Base-by-base conservation (phyloP, 139 green algal genomes). In the Microglena sp. region DNA sequence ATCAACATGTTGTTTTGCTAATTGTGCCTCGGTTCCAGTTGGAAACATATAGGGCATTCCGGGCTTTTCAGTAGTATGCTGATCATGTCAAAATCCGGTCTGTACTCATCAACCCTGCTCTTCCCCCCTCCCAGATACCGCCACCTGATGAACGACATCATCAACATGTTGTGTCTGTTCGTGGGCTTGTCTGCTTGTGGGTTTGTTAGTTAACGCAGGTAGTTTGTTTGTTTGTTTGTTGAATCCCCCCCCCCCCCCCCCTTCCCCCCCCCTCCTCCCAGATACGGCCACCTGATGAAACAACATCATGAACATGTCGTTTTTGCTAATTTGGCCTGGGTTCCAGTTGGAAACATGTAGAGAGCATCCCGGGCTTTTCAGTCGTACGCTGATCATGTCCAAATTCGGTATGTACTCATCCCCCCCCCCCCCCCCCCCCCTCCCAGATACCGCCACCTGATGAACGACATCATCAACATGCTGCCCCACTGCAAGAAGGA, bases 401-500 rank as follows among this genome's bases (percentile, higher is more conserved):
- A 50, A 24, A 18, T 18, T 18, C 15, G 15, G 50, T 59, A 26
- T 59, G 50, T 27, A 64, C 53, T 60, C 56, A n/a, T 64, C 29
- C 31, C 15, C 31, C 29, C 8, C 6, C 29, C 28, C 29, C 21
- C 21, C 18, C 56, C n/a, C 8, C 22, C 28, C 54, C 28, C 4
- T 63, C 35, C 31, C 76, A 95, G 92, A 66, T 94, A 85, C 53
- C 79, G 94, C 0, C 94, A 99, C 76, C 69, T 99, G 8, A 77
- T 81, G 74, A 71, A 68, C 27, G 94, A 99, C 82, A 45, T 98
- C 6, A 55, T 86, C 3, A 60, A 84, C 55, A 70, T 99, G 62
- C 71, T 99, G 29, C 94, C 94, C 1, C 90, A 98, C 77, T 70
- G 67, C 77, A 99, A 99, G 70, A 91, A 90, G 34, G 94, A 99